Evolutionary conservation across 1,284 basidiomycete genomes (phyloP).

Genomic region (Cryptococcus hybrid): DNA sequence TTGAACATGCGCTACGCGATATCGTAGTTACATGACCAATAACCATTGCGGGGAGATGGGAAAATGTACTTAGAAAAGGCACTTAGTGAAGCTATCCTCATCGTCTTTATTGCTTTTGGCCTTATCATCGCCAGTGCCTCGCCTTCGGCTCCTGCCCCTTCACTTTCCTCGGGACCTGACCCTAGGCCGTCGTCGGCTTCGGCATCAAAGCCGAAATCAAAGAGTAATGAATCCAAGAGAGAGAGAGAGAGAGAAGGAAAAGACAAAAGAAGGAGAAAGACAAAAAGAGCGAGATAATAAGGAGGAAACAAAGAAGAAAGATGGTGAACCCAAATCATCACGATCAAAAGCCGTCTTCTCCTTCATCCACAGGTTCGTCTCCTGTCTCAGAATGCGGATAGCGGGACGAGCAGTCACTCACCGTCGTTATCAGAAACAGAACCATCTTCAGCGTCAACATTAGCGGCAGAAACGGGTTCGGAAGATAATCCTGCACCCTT

Average conservation of each 20-base stretch:
- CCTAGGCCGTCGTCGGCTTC: background rate
- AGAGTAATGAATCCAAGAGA: background rate
- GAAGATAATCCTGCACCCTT: too few relatives aligned
- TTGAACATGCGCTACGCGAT: conserved; percentile 1
- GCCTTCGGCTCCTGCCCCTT: background rate
- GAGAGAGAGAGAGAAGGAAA: background rate
- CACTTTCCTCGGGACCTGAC: background rate
- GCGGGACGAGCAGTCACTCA: too few relatives aligned
- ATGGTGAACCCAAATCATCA: background rate
- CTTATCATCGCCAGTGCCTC: conserved; percentile 1
- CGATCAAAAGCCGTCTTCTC: background rate
- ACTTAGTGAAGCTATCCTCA: conserved; percentile 10
- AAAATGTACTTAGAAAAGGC: conserved; percentile 12
- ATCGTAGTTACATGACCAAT: background rate
- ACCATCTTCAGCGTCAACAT: too few relatives aligned
- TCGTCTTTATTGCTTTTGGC: conserved; percentile 7
- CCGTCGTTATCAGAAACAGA: too few relatives aligned
- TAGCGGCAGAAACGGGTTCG: background rate
- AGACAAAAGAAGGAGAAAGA: background rate
- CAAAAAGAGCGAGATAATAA: background rate
- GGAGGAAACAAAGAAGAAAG: background rate
- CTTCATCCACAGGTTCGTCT: too few relatives aligned
- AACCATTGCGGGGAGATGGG: background rate
- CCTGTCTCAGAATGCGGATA: too few relatives aligned
- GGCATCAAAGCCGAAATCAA: background rate